Evolutionary conservation across 768 basidiomycete species (phyloP), one percentile per base, ranked within the genome.

Genomic region (Boletus sensibilis): DNA sequence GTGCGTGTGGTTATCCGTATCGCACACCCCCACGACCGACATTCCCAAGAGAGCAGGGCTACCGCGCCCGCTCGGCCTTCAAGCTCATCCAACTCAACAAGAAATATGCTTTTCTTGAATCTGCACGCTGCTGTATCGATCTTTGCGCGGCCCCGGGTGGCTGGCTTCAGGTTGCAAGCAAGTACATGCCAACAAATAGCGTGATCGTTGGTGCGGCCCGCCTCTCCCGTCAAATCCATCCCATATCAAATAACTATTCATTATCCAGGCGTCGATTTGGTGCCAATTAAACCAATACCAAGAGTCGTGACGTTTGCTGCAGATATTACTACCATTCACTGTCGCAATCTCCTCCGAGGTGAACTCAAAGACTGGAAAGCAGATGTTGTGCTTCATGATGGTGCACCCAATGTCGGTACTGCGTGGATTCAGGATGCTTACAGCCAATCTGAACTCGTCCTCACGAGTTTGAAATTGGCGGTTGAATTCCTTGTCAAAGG

Each of bases 381-480:
- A 20, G 97, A 99, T 68, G 85, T 98, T 51, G 94, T 99, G 14
- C 83, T 99, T 55, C 97, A 99, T 71, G 97, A 99, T 73, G 97
- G 97, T 77, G 97, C 97, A 39, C 97, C 97, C 23, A 99, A 99
- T 72, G 97, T 99, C 72, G 97, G 97, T 78, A 92, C 93, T 12
- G 97, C 97, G 13, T 99, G 97, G 97, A 84, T 98, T 61, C 97
- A 98, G 72, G 97, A 99, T 74, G 97, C 97, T 0, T 99, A 94
- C 77, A 85, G 85, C 59, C 97, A 99, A 69, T 93, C 93, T 31
- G 97, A 99, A 72, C 86, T 98, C 57, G 97, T 98, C 50, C 81
- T 98, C 57, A 94, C 90, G 88, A 89, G 87, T 74, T 76, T 98
- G 65, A 97, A 95, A 74, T 84, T 98, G 44, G 95, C 96, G 10